These are phyloP conservation scores for Calocera cornea DNA, from an alignment of 768 basidiomycete species.

Conservation along the genomic window DNA sequence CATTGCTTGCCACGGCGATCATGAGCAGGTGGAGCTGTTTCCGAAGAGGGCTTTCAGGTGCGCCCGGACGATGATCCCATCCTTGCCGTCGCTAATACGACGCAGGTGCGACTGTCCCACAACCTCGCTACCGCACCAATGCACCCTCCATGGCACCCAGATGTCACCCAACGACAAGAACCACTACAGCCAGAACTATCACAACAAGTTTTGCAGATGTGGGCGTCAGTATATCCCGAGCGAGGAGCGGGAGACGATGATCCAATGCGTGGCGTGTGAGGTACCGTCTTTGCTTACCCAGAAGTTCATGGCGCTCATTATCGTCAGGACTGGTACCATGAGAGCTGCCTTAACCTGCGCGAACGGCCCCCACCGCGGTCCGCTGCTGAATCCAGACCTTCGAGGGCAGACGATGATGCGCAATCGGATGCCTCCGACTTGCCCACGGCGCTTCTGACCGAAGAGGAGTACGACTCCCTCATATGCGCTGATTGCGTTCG, in stretches of 20 bases:
- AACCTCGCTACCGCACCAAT: slow-evolving; percentile 40
- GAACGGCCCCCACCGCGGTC: slow-evolving; percentile 27
- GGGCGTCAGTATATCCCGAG: slow-evolving; percentile 54
- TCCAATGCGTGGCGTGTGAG: slow-evolving; percentile 77
- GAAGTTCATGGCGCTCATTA: neutral
- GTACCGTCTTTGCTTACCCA: slow-evolving; percentile 28
- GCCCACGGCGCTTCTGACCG: slow-evolving; percentile 53
- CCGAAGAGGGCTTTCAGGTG: slow-evolving; percentile 36
- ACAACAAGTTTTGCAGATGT: slow-evolving; percentile 59
- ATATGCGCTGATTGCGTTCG: slow-evolving; percentile 59
- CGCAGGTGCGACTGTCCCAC: slow-evolving; percentile 79
- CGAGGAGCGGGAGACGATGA: slow-evolving; percentile 71
- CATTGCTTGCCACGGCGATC: slow-evolving; percentile 67
- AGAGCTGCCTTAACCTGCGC: slow-evolving; percentile 73
- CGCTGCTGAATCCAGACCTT: neutral
- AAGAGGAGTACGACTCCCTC: slow-evolving; percentile 59
- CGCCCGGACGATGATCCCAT: neutral
- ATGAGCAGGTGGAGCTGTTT: slow-evolving; percentile 68
- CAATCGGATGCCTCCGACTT: slow-evolving; percentile 44
- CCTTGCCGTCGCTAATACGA: slow-evolving; percentile 25
- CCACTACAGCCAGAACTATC: slow-evolving; percentile 60
- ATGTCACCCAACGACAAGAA: slow-evolving; percentile 43
- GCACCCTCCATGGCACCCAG: slow-evolving; percentile 47
- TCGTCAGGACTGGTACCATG: slow-evolving; percentile 79
- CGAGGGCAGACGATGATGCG: slow-evolving; percentile 37